Percentiles rank a stretch among this genome's conserved stretches.
Evolutionary conservation across 768 basidiomycete species (phyloP).

Genomic region (Termitomyces sp.): DNA sequence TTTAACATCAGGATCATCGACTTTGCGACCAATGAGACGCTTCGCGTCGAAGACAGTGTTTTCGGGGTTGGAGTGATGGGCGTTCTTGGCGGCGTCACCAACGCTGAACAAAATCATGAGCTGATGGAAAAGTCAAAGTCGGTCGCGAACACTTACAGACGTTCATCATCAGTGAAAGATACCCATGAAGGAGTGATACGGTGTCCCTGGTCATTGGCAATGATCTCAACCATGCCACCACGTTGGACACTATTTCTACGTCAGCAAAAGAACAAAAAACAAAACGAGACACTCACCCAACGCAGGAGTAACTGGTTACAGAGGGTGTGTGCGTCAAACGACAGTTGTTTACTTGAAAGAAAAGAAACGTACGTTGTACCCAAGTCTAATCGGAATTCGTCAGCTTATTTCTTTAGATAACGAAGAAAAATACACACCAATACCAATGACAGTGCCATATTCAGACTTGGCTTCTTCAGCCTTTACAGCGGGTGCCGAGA

Average conservation of each 20-base stretch:
- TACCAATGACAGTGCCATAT: constrained; percentile 92
- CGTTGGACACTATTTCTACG: constrained; percentile 59
- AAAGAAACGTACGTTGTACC: constrained; percentile 69
- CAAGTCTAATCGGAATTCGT: constrained; percentile 50
- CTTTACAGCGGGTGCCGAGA: constrained; percentile 55
- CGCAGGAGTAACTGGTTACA: constrained; percentile 81
- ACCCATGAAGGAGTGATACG: constrained; percentile 91
- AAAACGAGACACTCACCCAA: constrained; percentile 60
- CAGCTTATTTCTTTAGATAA: background rate
- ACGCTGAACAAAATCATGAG: constrained; percentile 41
- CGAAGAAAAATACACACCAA: constrained; percentile 43
- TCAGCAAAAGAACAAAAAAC: background rate
- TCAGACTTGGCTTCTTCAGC: constrained; percentile 69
- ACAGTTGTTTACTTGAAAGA: background rate
- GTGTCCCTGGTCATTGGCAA: constrained; percentile 86
- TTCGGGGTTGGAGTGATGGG: constrained; percentile 82
- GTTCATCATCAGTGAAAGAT: constrained; percentile 72
- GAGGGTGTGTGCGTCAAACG: constrained; percentile 20
- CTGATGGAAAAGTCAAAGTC: background rate
- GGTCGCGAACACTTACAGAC: constrained; percentile 39
- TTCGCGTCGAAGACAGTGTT: constrained; percentile 98
- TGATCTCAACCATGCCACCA: constrained; percentile 83
- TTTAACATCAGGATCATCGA: constrained; percentile 74
- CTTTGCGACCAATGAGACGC: constrained; percentile 85
- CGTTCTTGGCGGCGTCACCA: constrained; percentile 96